Evolutionary conservation across 2,329 filamentous ascomycete genomes (phyloP).

Genomic region (Lecanicillium sp.): DNA sequence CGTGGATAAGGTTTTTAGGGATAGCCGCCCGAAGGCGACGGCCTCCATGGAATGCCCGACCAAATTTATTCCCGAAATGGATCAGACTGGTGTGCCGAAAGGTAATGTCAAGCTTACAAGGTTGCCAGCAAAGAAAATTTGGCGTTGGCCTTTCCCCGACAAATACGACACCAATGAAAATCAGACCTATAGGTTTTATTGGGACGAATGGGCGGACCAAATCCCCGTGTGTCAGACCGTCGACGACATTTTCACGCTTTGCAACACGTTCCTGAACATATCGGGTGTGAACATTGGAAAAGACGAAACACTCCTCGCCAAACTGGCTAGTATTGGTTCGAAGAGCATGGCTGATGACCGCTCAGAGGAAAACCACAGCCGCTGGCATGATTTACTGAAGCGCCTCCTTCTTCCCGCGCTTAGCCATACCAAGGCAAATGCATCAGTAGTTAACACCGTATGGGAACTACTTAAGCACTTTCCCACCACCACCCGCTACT

Average conservation of each 20-base stretch:
- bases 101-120: constrained; percentile 57
- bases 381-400: constrained; percentile 81
- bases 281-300: constrained; percentile 85
- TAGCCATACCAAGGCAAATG: constrained; percentile 78
- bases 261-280: constrained; percentile 73
- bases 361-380: constrained; percentile 60
- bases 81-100: constrained; percentile 61
- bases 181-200: constrained; percentile 85
- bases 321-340: constrained; percentile 76
- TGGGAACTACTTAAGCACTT: constrained; percentile 77
- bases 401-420: constrained; percentile 81
- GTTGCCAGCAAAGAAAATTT: constrained; percentile 53
- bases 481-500: constrained; percentile 68
- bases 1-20: constrained; percentile 61
- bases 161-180: constrained; percentile 66
- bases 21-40: constrained; percentile 29
- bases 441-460: constrained; percentile 75
- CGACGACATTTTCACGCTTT: constrained; percentile 84
- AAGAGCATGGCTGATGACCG: constrained; percentile 63
- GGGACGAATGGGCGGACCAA: constrained; percentile 94
- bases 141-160: constrained; percentile 81
- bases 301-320: constrained; percentile 68
- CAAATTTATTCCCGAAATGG: constrained; percentile 39
- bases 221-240: constrained; percentile 84
- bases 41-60: constrained; percentile 27